phyloP scores from a whole-genome alignment of 371 early-diverging fungal species.

The Apophysomyces variabilis region DNA sequence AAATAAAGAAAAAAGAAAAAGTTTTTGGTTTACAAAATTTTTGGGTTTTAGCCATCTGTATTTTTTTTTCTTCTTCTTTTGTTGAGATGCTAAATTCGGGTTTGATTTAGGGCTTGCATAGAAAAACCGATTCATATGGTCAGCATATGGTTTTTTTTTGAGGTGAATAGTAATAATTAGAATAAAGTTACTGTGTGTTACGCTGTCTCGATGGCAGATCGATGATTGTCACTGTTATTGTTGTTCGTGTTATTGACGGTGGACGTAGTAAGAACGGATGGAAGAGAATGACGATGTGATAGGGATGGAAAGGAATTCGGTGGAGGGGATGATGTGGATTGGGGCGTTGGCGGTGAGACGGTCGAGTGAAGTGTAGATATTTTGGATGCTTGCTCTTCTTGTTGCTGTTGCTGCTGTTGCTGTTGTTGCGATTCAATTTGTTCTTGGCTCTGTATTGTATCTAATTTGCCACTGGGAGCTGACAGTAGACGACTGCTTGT shows the following conservation, averaged over 20 bases:
- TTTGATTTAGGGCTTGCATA: neutral
- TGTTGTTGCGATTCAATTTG: neutral
- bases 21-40: neutral
- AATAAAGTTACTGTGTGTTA: slow-evolving; percentile 7
- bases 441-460: neutral
- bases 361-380: slow-evolving; percentile 10
- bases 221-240: slow-evolving; percentile 12
- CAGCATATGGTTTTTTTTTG: neutral
- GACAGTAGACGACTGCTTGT: slow-evolving; percentile 36
- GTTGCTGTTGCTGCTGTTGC: too few relatives aligned
- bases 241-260: neutral
- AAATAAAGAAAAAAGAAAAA: neutral
- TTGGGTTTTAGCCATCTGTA: too few relatives aligned
- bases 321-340: slow-evolving; percentile 15
- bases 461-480: neutral
- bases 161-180: too few relatives aligned
- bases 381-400: neutral
- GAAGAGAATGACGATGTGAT: slow-evolving; percentile 6
- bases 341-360: slow-evolving; percentile 16
- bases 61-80: neutral
- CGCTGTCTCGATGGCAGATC: slow-evolving; percentile 20
- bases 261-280: neutral
- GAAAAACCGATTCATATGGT: neutral
- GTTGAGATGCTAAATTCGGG: neutral
- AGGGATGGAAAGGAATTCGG: neutral